A percentile compares a stretch with the other conserved stretches of the same genome.
phyloP scores from a whole-genome alignment of 2,329 filamentous ascomycete species.

The Gaeumannomyces sp. region DNA sequence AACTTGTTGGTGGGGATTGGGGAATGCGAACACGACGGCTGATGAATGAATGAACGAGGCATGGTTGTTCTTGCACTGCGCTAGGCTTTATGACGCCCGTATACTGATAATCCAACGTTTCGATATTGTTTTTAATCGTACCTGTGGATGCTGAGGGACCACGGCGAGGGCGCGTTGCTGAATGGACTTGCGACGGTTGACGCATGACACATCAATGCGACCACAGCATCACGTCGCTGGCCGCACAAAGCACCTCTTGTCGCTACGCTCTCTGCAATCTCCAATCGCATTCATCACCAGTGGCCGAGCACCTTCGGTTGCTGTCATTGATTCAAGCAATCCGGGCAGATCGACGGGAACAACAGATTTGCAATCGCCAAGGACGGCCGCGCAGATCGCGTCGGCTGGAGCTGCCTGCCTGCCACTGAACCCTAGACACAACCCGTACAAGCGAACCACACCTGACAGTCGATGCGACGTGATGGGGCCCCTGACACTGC shows the following conservation, averaged over 20 bases:
- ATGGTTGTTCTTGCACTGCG: background rate
- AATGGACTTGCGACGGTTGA: background rate
- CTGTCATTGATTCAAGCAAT: background rate
- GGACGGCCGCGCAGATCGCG: conserved; percentile 1
- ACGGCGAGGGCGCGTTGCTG: too few species aligned
- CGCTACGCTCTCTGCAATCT: background rate
- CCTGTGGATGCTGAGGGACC: background rate
- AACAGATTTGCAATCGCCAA: conserved; percentile 3
- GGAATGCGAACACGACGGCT: background rate
- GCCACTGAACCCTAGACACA: background rate
- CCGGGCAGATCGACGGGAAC: background rate
- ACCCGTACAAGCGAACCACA: too few species aligned
- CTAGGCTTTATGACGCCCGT: too few species aligned
- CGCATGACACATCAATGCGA: too few species aligned
- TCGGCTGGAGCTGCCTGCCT: conserved; percentile 6
- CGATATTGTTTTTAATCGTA: background rate
- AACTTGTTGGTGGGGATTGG: background rate
- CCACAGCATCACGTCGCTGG: too few species aligned
- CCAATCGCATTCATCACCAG: background rate
- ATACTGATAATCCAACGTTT: too few species aligned
- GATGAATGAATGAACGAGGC: background rate
- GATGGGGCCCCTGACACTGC: background rate
- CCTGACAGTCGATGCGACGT: background rate
- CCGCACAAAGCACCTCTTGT: too few species aligned
- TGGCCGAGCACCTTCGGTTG: too few species aligned